These are phyloP conservation scores for Cyathus striatus DNA, from an alignment of 768 basidiomycete genomes.

Conservation along the genomic window DNA sequence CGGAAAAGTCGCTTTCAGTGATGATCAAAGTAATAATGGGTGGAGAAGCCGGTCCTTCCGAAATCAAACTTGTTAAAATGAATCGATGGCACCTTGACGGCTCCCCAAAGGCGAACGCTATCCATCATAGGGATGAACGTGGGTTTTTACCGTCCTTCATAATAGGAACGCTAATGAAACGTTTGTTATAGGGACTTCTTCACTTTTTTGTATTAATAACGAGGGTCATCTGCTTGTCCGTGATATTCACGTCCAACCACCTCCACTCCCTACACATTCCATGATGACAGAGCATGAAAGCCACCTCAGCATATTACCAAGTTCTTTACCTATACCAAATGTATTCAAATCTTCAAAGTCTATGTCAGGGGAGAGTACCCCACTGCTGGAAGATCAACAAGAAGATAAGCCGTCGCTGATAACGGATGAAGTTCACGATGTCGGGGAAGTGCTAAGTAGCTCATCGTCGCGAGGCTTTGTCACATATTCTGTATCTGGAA, in stretches of 20 bases:
- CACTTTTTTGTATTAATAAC: slow-evolving; percentile 36
- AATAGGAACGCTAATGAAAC: not conserved
- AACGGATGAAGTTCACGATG: slow-evolving; percentile 14
- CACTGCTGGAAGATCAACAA: slow-evolving; percentile 10
- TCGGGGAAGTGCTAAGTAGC: slow-evolving; percentile 14
- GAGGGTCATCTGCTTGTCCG: slow-evolving; percentile 41
- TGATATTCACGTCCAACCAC: slow-evolving; percentile 6
- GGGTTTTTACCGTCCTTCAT: slow-evolving; percentile 11
- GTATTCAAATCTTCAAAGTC: slow-evolving; percentile 55
- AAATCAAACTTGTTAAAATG: slow-evolving; percentile 36
- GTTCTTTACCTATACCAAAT: slow-evolving; percentile 49
- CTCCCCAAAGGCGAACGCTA: slow-evolving; percentile 34
- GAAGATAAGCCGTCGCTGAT: slow-evolving; percentile 7
- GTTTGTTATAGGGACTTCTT: slow-evolving; percentile 22
- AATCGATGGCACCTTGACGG: slow-evolving; percentile 55
- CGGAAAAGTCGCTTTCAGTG: slow-evolving; percentile 33
- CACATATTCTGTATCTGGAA: slow-evolving; percentile 17
- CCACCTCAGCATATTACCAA: slow-evolving; percentile 18
- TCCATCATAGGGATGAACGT: slow-evolving; percentile 47
- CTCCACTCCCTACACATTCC: slow-evolving; percentile 8
- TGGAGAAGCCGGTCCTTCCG: slow-evolving; percentile 20
- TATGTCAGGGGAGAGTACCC: slow-evolving; percentile 43
- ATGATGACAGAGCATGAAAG: slow-evolving; percentile 20
- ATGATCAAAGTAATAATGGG: slow-evolving; percentile 30
- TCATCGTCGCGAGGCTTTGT: slow-evolving; percentile 14